Percentiles rank a stretch among this genome's conserved stretches.
phyloP scores from a whole-genome alignment of 805 yeast species.

The Candida ficus region DNA sequence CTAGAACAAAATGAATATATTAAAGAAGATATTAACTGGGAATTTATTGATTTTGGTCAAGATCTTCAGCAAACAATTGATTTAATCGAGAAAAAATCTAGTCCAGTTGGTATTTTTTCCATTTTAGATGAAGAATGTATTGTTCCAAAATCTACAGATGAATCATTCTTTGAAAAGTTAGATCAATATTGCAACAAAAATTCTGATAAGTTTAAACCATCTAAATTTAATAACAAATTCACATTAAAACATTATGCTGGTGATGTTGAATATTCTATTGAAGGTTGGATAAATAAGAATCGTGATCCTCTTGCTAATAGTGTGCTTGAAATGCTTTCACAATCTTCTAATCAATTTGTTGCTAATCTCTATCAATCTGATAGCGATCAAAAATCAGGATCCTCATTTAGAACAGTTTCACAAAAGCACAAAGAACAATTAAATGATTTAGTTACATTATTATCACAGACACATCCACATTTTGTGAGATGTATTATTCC shows the following conservation, averaged over 20 bases:
- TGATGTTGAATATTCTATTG: conserved; percentile 86
- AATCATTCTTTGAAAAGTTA: conserved; percentile 75
- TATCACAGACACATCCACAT: conserved; percentile 85
- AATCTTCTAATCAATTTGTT: conserved; percentile 55
- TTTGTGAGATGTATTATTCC: conserved; percentile 96
- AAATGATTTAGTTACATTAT: conserved; percentile 59
- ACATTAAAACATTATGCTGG: conserved; percentile 92
- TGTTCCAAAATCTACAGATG: conserved; percentile 84
- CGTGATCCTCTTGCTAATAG: conserved; percentile 87
- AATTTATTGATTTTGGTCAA: conserved; percentile 91
- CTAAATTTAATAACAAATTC: conserved; percentile 73
- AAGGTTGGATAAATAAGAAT: conserved; percentile 92
- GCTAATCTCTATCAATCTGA: conserved; percentile 45
- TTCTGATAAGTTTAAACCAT: conserved; percentile 59
- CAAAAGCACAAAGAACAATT: conserved; percentile 87
- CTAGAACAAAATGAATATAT: conserved; percentile 95
- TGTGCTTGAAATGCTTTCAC: conserved; percentile 53
- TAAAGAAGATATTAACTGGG: conserved; percentile 92
- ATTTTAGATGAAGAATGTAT: conserved; percentile 92
- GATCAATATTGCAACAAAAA: conserved; percentile 55
- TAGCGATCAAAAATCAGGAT: conserved; percentile 25
- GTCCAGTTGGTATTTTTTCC: conserved; percentile 78
- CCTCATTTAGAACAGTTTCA: conserved; percentile 72
- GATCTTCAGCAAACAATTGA: conserved; percentile 94
- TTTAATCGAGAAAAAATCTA: conserved; percentile 70